Evolutionary conservation across 805 yeast genomes (phyloP), one percentile per base, ranked within the genome.

Genomic region (Starmera amethionina): DNA sequence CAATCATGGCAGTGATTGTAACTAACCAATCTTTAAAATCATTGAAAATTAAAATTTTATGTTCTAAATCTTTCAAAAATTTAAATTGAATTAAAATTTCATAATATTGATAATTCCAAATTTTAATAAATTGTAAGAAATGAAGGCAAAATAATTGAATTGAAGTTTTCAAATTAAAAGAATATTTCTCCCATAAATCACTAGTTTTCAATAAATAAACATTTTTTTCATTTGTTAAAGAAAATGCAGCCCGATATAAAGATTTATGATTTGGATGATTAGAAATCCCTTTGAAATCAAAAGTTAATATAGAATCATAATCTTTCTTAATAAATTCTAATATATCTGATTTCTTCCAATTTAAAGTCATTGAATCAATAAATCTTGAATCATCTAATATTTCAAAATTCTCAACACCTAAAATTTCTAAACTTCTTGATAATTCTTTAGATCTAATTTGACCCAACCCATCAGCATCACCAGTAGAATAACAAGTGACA

Each of bases 181-280:
- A 65, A 56, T 76, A 79, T 54, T 79, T 79, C 36, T 64, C 63
- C 3, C 37, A 40, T 8, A 62, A 32, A 3, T 51, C 45, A 63
- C 65, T 62, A 1, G 68, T 45, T 30, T 52, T 56, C 27, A 69
- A 52, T 1, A 50, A 41, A 40, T 55, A 53, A 5, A 63, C 47
- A 9, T 44, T 38, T 36, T 47, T 45, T 8, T 22, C 27, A 16
- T 16, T 3, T 16, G 32, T 35, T 1, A 43, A 30, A 12, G 35
- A 19, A 11, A 46, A 12, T 1, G 48, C 56, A 3, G 82, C 88
- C 38, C 67, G 52, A 55, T 64, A 69, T 37, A 85, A 59, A 1
- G 89, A 71, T 22, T 65, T 75, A 59, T 93, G 98, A 59, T 93
- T 93, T n/a, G 84, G 73, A 60, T 93, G 98, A 37, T 71, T 67